Evolutionary conservation across 176 grass and related monocot species (phyloP).

Genomic region (Pontederia crassipes): DNA sequence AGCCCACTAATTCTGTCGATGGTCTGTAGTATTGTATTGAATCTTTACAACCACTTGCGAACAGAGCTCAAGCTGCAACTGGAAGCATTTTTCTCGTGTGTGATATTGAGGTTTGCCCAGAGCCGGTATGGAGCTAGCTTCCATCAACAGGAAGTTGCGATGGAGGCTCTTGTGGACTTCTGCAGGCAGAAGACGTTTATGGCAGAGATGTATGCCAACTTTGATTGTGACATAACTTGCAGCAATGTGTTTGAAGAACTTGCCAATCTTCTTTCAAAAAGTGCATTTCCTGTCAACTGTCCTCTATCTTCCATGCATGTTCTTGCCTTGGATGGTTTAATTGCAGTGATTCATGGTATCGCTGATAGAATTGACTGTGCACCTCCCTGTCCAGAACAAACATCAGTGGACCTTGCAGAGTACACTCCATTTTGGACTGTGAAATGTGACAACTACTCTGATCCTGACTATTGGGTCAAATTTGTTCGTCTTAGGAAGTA

Average conservation of each 20-base stretch:
- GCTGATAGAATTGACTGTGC: slow-evolving; percentile 63
- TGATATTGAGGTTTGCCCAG: slow-evolving; percentile 87
- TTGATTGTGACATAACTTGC: slow-evolving; percentile 94
- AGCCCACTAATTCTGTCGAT: slow-evolving; percentile 86
- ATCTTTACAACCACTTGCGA: slow-evolving; percentile 89
- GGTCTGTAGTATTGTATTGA: slow-evolving; percentile 86
- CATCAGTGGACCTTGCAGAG: slow-evolving; percentile 59
- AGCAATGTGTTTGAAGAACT: slow-evolving; percentile 97
- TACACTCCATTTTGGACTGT: slow-evolving; percentile 88
- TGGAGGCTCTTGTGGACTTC: slow-evolving; percentile 96
- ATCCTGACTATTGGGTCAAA: slow-evolving; percentile 85
- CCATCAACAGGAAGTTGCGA: slow-evolving; percentile 91
- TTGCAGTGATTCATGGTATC: slow-evolving; percentile 91
- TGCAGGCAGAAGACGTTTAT: slow-evolving; percentile 82
- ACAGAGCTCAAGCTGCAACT: slow-evolving; percentile 92
- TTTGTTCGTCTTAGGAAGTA: slow-evolving; percentile 90
- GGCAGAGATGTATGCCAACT: slow-evolving; percentile 98
- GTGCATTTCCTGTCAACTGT: slow-evolving; percentile 93
- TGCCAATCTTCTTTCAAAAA: slow-evolving; percentile 81
- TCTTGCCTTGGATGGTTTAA: slow-evolving; percentile 88
- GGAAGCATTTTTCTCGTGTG: slow-evolving; percentile 91
- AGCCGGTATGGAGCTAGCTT: slow-evolving; percentile 77
- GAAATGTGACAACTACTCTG: slow-evolving; percentile 75
- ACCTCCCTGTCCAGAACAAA: slow-evolving; percentile 41
- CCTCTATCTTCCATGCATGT: slow-evolving; percentile 89